Conservation (phyloP, 2,329 filamentous ascomycete genomes). For the Pseudomassariella vexata region DNA sequence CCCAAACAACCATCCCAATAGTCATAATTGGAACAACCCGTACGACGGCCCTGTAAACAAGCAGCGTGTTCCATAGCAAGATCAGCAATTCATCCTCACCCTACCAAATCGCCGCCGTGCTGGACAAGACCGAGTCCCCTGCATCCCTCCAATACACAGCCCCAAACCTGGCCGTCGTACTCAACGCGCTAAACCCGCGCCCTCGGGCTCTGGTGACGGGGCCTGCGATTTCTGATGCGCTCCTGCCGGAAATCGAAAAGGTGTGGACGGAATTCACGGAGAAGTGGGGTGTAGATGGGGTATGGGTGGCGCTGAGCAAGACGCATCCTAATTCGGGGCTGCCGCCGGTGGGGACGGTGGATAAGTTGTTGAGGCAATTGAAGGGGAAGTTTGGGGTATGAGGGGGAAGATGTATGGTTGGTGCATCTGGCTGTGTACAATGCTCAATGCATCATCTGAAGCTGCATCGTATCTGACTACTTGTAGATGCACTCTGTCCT, state of each 20-base stretch:
- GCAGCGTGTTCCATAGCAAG: too few relatives aligned
- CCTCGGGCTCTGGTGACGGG: constrained; percentile 4
- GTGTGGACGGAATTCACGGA: constrained; percentile 3
- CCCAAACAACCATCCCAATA: too few relatives aligned
- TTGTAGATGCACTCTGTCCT: too few relatives aligned
- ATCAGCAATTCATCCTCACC: too few relatives aligned
- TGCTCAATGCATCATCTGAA: too few relatives aligned
- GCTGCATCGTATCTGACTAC: too few relatives aligned
- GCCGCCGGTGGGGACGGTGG: constrained; percentile 1
- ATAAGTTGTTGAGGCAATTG: constrained; percentile 3
- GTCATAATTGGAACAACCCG: too few relatives aligned
- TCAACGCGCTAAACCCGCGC: constrained; percentile 5
- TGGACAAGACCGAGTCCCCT: constrained; percentile 5
- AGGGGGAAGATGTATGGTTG: background rate
- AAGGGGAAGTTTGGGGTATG: constrained; percentile 2
- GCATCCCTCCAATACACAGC: constrained; percentile 2
- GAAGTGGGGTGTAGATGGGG: constrained; percentile 1
- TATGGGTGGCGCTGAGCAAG: constrained; percentile 5
- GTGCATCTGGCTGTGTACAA: too few relatives aligned
- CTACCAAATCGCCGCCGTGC: constrained; percentile 1
- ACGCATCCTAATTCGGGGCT: constrained; percentile 1
- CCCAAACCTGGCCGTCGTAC: constrained; percentile 4
- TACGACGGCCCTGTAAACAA: too few relatives aligned
- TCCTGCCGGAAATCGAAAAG: constrained; percentile 2
- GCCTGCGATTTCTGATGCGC: constrained; percentile 4